Conservation (phyloP, 768 basidiomycete species). For the Leccinum ochraceum region DNA sequence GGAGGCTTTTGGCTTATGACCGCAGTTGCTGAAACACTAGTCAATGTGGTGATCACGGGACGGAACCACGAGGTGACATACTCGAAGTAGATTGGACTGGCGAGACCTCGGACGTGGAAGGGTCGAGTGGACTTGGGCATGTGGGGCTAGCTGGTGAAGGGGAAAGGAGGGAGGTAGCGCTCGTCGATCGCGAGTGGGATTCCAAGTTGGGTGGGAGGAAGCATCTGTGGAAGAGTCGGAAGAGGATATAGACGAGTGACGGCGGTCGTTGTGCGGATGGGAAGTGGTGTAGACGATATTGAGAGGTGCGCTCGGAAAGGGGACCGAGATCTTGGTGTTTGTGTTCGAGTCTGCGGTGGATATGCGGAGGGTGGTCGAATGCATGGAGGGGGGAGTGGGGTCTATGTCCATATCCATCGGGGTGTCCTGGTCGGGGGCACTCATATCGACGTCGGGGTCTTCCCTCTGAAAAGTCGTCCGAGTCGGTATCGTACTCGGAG, state of each 20-base stretch:
- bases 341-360: conserved; percentile 20
- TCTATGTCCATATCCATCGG: conserved; percentile 35
- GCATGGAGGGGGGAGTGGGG: conserved; percentile 36
- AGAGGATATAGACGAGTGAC: conserved; percentile 31
- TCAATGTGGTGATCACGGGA: conserved; percentile 1
- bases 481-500: not conserved
- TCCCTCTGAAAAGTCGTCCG: not conserved
- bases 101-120: conserved; percentile 4
- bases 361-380: conserved; percentile 39
- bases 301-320: conserved; percentile 17
- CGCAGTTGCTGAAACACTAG: conserved; percentile 11
- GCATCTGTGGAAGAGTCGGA: conserved; percentile 27
- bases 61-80: not conserved
- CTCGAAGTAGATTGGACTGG: conserved; percentile 6
- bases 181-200: conserved; percentile 23
- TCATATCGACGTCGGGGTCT: conserved; percentile 30
- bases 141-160: conserved; percentile 25
- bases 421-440: conserved; percentile 29
- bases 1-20: conserved; percentile 9
- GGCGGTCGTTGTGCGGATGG: conserved; percentile 27
- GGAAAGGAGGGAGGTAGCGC: conserved; percentile 32
- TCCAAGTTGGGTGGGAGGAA: conserved; percentile 21
- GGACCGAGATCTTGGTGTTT: conserved; percentile 9
- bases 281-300: conserved; percentile 8
- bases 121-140: conserved; percentile 9